Evolutionary conservation across 2,329 filamentous ascomycete genomes (phyloP).

Genomic region (Tolypocladium endophyticum): DNA sequence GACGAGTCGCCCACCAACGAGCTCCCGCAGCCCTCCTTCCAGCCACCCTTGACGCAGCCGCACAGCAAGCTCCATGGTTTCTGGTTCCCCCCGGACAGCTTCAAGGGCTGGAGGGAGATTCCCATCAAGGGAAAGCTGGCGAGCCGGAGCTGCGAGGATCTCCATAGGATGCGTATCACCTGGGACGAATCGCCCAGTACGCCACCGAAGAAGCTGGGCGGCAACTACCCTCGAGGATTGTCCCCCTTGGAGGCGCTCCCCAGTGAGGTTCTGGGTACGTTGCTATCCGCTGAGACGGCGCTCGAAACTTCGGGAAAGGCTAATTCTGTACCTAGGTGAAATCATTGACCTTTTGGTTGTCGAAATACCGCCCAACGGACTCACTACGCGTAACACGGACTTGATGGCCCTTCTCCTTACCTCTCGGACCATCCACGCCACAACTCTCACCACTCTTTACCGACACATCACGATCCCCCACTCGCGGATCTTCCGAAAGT

Average conservation of each 20-base stretch:
- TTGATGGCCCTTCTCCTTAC: constrained; percentile 65
- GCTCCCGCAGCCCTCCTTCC: constrained; percentile 34
- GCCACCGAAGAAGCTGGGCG: constrained; percentile 18
- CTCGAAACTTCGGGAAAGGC: background rate
- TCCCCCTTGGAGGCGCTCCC: constrained; percentile 58
- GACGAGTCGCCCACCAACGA: constrained; percentile 33
- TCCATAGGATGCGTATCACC: constrained; percentile 43
- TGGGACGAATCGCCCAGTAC: constrained; percentile 35
- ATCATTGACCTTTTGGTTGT: constrained; percentile 67
- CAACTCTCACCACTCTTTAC: constrained; percentile 66
- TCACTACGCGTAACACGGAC: constrained; percentile 67
- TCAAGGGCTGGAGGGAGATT: constrained; percentile 54
- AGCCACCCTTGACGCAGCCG: constrained; percentile 43
- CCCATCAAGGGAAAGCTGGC: constrained; percentile 46
- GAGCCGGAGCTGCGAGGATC: constrained; percentile 51
- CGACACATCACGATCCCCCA: constrained; percentile 73
- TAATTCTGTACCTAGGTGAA: constrained; percentile 35
- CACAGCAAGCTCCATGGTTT: constrained; percentile 46
- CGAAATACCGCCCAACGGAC: constrained; percentile 62
- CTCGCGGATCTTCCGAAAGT: constrained; percentile 75
- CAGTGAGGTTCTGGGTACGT: constrained; percentile 59
- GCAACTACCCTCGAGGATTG: constrained; percentile 29
- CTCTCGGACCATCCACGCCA: constrained; percentile 64
- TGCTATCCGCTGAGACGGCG: background rate
- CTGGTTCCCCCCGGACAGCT: constrained; percentile 47